These are phyloP conservation scores for Daldinia decipiens DNA, from an alignment of 495 filamentous ascomycete genomes.

Conservation along the genomic window DNA sequence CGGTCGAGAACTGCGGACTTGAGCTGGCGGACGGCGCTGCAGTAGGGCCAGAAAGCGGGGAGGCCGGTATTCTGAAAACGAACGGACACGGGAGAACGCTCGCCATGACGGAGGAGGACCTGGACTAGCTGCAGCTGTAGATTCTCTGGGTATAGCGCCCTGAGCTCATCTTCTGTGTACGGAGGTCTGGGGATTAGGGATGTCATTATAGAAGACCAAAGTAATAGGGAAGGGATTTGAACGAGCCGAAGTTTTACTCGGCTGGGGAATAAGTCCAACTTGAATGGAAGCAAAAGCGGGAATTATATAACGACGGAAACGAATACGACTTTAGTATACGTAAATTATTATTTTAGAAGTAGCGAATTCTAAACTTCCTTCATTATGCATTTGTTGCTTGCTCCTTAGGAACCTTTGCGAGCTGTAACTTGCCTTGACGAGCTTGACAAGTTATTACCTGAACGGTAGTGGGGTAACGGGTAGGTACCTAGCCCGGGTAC, in stretches of 20 bases:
- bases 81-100: slow-evolving; percentile 84
- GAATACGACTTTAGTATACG: not conserved
- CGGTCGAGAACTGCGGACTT: slow-evolving; percentile 71
- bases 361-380: not conserved
- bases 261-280: not conserved
- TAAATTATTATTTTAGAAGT: not conserved
- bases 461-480: not conserved
- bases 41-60: slow-evolving; percentile 90
- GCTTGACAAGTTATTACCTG: not conserved
- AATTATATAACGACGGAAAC: not conserved
- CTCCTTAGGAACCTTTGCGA: slow-evolving; percentile 3
- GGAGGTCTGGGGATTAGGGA: slow-evolving; percentile 76
- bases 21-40: slow-evolving; percentile 76
- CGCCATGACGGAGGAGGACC: slow-evolving; percentile 89
- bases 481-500: not conserved
- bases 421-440: not conserved
- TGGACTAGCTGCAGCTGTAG: slow-evolving; percentile 91
- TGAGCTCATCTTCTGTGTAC: slow-evolving; percentile 84
- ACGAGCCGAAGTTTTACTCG: not conserved
- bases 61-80: slow-evolving; percentile 93
- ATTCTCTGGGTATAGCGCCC: slow-evolving; percentile 78
- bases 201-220: slow-evolving; percentile 67
- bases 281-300: not conserved
- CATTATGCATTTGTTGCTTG: not conserved
- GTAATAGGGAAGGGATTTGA: not conserved